phyloP scores from a whole-genome alignment of 179 eudicot species.

The Corrigiola litoralis region DNA sequence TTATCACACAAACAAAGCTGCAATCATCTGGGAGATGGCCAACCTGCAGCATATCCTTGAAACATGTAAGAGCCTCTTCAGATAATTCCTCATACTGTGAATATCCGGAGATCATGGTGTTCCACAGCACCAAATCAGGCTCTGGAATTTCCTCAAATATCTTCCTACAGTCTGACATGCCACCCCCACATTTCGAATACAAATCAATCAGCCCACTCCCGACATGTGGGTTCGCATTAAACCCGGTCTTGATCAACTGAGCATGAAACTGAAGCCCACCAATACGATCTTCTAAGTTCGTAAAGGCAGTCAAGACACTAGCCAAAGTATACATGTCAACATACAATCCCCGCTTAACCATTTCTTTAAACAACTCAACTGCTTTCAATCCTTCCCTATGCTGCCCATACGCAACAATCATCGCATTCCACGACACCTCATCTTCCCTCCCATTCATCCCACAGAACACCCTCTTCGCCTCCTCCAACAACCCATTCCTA shows the following conservation, averaged over 20 bases:
- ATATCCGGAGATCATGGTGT: slow-evolving; percentile 78
- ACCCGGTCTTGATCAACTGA: slow-evolving; percentile 62
- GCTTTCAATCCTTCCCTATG: slow-evolving; percentile 58
- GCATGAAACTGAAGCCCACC: slow-evolving; percentile 83
- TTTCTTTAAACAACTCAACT: slow-evolving; percentile 56
- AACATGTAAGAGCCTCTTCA: slow-evolving; percentile 59
- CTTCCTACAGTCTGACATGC: slow-evolving; percentile 43
- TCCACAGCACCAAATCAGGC: slow-evolving; percentile 84
- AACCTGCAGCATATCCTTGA: slow-evolving; percentile 46
- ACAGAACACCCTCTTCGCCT: slow-evolving; percentile 55
- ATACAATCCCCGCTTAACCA: slow-evolving; percentile 42
- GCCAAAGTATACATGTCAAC: slow-evolving; percentile 85
- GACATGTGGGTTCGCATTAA: slow-evolving; percentile 55
- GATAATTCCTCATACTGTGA: slow-evolving; percentile 58
- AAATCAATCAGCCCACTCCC: slow-evolving; percentile 81
- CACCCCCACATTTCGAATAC: slow-evolving; percentile 63
- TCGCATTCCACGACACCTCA: slow-evolving; percentile 89
- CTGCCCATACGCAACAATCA: slow-evolving; percentile 81
- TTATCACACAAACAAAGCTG: slow-evolving; percentile 75
- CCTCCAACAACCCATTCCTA: slow-evolving; percentile 51
- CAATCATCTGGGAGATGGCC: slow-evolving; percentile 77
- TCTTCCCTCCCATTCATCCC: slow-evolving; percentile 51
- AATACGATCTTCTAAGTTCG: slow-evolving; percentile 48
- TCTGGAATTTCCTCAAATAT: slow-evolving; percentile 57
- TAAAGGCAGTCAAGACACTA: slow-evolving; percentile 79